Percentiles rank a stretch among this genome's conserved stretches.
Conservation (phyloP, 495 filamentous ascomycete genomes). For the Hypoxylon crocopeplum region DNA sequence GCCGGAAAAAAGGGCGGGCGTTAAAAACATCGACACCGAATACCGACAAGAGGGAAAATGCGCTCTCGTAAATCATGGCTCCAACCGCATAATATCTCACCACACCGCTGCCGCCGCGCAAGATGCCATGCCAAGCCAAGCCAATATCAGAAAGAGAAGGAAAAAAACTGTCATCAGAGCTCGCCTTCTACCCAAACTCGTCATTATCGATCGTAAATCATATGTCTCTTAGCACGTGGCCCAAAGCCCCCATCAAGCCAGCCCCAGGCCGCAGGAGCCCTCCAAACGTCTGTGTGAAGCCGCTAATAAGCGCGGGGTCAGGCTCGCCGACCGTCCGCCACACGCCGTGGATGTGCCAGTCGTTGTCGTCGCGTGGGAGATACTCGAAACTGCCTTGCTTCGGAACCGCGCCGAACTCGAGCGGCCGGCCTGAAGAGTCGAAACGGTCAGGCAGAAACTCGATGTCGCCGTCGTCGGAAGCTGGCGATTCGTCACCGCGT, state of each 20-base stretch:
- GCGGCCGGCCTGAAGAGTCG: constrained; percentile 63
- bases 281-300: constrained; percentile 16
- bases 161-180: too few species aligned
- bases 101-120: too few species aligned
- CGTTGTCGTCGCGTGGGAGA: constrained; percentile 21
- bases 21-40: too few species aligned
- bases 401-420: constrained; percentile 35
- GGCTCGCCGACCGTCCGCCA: constrained; percentile 30
- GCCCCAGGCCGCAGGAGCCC: constrained; percentile 12
- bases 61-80: too few species aligned
- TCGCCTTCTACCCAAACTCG: neutral
- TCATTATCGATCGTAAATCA: constrained; percentile 1
- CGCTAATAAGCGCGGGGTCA: constrained; percentile 19
- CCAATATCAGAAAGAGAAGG: neutral
- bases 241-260: constrained; percentile 10
- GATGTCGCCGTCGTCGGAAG: constrained; percentile 43
- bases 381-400: constrained; percentile 26
- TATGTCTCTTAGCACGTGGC: constrained; percentile 19
- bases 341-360: constrained; percentile 27
- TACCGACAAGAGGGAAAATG: too few species aligned
- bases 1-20: too few species aligned
- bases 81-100: too few species aligned
- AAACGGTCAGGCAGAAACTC: constrained; percentile 69
- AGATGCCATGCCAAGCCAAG: too few species aligned
- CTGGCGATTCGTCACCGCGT: constrained; percentile 13